Base-by-base conservation (phyloP, 169 alveolate species). In the Cryptosporidium meleagridis region DNA sequence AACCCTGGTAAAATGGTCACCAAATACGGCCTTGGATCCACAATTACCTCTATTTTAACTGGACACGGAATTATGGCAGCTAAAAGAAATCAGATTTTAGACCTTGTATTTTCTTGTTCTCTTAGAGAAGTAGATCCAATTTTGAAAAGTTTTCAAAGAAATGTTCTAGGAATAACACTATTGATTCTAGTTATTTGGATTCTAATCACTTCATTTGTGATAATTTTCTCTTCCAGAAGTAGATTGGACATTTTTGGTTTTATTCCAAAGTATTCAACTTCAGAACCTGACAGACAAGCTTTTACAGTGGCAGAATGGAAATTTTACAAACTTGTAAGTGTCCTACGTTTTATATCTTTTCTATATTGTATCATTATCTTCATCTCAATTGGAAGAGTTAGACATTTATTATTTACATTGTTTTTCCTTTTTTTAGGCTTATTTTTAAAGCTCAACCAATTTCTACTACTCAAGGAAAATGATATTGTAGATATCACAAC, bases 41-140 rank as follows among this genome's bases (percentile, higher is more conserved):
- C 80, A 10, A 21, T 80, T 10, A 26, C 21, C 21, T 44, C 89
- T 33, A 37, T 61, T 10, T 26, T 62, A n/a, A 80, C 39, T 39
- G 75, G 68, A 14, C 89, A 80, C 8, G 67, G 73, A n/a, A 39
- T 26, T 16, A 59, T 59, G 21, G 68, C 70, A 2, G 26, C 75
- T 8, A 80, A 80, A 80, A 35, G 75, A 29, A 80, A 80, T 33
- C 89, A 80, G 55, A 65, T 80, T 14, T 80, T 80, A 21, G 89
- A 80, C 62, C 65, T 80, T 0, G 89, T 80, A 41, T 80, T 80
- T 16, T 80, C 89, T 41, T 80, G 89, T 31, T 80, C 89, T 18
- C n/a, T 80, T n/a, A 59, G 89, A 29, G 21, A 37, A 65, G 80
- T 80, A 9, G 89, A 80, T 44, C 89, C 89, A 26, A 65, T 14